phyloP scores from a whole-genome alignment of 129 eudicot species.

The Tagetes erecta region DNA sequence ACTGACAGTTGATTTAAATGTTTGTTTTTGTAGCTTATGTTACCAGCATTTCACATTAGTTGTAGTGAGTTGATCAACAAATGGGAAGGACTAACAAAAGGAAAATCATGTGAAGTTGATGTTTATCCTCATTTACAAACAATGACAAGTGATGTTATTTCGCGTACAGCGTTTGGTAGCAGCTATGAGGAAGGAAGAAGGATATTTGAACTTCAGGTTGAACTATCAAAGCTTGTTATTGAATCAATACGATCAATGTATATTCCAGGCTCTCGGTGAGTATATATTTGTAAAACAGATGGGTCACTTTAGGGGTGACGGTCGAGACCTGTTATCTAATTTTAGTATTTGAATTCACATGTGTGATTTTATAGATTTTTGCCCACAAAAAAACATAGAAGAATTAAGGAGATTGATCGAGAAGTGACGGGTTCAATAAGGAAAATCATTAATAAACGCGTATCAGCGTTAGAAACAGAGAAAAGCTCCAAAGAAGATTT shows the following conservation, averaged over 20 bases:
- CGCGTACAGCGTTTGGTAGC: constrained; percentile 27
- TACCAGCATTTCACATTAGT: constrained; percentile 16
- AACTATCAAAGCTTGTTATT: constrained; percentile 6
- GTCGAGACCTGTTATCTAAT: background rate
- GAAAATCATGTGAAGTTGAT: constrained; percentile 19
- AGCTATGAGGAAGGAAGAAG: constrained; percentile 29
- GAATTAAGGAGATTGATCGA: constrained; percentile 20
- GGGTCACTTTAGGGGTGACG: background rate
- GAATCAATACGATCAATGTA: constrained; percentile 17
- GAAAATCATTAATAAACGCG: constrained; percentile 25
- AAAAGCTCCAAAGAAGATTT: constrained; percentile 15
- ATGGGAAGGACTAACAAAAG: constrained; percentile 25
- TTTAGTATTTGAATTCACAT: background rate
- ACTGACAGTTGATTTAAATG: background rate
- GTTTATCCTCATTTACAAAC: constrained; percentile 25
- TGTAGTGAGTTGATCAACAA: constrained; percentile 29
- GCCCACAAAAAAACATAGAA: constrained; percentile 27
- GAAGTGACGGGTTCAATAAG: constrained; percentile 15
- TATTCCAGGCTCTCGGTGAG: constrained; percentile 26
- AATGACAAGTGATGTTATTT: constrained; percentile 23
- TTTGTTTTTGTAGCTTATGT: constrained; percentile 23
- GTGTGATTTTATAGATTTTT: constrained; percentile 20
- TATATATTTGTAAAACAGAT: background rate
- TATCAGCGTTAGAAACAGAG: background rate
- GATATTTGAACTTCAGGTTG: constrained; percentile 29